These are phyloP conservation scores for Pisolithus tinctorius DNA, from an alignment of 768 basidiomycete genomes.

Conservation along the genomic window DNA sequence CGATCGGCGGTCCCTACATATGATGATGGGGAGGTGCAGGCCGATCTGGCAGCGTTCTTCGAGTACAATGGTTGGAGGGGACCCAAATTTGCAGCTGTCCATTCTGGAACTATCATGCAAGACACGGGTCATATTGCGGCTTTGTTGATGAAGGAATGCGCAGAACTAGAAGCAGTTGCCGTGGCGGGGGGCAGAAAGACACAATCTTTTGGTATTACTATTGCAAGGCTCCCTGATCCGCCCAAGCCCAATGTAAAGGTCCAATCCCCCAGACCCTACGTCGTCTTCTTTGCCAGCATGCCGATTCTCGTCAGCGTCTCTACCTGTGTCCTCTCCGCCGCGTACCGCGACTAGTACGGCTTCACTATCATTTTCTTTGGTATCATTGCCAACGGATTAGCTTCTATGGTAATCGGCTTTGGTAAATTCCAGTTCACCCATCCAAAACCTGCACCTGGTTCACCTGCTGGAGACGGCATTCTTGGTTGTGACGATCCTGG, in stretches of 20 bases:
- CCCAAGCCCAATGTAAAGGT: background rate
- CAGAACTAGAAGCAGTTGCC: background rate
- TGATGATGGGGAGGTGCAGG: slow-evolving; percentile 3
- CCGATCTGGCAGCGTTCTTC: slow-evolving; percentile 18
- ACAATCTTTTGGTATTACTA: slow-evolving; percentile 8
- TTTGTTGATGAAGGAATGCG: slow-evolving; percentile 11
- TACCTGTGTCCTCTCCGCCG: slow-evolving; percentile 17
- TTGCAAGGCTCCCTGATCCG: slow-evolving; percentile 7
- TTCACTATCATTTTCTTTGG: too few relatives aligned
- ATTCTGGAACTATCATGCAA: slow-evolving; percentile 14
- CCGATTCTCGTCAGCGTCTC: slow-evolving; percentile 20
- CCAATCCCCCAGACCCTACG: background rate
- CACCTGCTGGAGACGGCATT: slow-evolving; percentile 23
- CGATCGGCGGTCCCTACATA: slow-evolving; percentile 1
- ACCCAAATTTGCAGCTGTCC: slow-evolving; percentile 12
- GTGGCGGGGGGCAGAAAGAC: slow-evolving; percentile 5
- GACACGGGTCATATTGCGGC: slow-evolving; percentile 17
- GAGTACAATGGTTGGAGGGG: slow-evolving; percentile 15
- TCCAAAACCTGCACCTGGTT: slow-evolving; percentile 8
- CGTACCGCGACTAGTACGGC: too few relatives aligned
- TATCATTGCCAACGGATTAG: slow-evolving; percentile 23
- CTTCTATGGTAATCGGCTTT: slow-evolving; percentile 20
- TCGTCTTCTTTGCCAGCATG: slow-evolving; percentile 6
- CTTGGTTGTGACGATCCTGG: slow-evolving; percentile 9
- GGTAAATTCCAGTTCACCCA: slow-evolving; percentile 15